Base-by-base conservation (phyloP, 2,329 filamentous ascomycete species). In the Corniculantispora saksenae region DNA sequence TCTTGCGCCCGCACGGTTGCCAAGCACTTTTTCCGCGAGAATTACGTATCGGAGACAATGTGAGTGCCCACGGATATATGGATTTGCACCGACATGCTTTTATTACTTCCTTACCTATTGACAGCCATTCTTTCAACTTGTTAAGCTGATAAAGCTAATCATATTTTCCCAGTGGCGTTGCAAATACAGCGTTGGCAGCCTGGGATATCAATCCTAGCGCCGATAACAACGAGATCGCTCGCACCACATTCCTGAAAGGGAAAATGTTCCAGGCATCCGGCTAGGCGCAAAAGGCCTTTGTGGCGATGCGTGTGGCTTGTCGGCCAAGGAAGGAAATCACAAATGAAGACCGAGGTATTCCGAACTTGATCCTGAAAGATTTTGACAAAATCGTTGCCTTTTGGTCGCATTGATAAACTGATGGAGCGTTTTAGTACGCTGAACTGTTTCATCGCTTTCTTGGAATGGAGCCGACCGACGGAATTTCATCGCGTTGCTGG, bases 381-480 rank as follows among this genome's bases (percentile, higher is more conserved):
- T 66, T 67, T 67, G 64, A 67, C 50, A 21, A 64, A 9, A 59
- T 67, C 38, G 66, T 67, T 23, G 66, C 55, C 8, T 66, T 67
- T 58, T 62, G 66, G 63, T 23, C 55, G 2, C 64, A 53, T 13
- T 66, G 21, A 60, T 32, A 32, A 32, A 6, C 6, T 10, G 10
- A 32, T n/a, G n/a, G n/a, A n/a, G n/a, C n/a, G n/a, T n/a, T n/a
- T n/a, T n/a, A n/a, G n/a, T n/a, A n/a, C n/a, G n/a, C n/a, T n/a
- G n/a, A n/a, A n/a, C n/a, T n/a, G n/a, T n/a, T n/a, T n/a, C n/a
- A n/a, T n/a, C n/a, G n/a, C n/a, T n/a, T n/a, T n/a, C n/a, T n/a
- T n/a, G n/a, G n/a, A n/a, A n/a, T n/a, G n/a, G n/a, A n/a, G n/a
- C n/a, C n/a, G n/a, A n/a, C n/a, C n/a, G n/a, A n/a, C n/a, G n/a